Evolutionary conservation across 1,284 basidiomycete genomes (phyloP), one percentile per base, ranked within the genome.

Genomic region (Heterobasidion parviporum): DNA sequence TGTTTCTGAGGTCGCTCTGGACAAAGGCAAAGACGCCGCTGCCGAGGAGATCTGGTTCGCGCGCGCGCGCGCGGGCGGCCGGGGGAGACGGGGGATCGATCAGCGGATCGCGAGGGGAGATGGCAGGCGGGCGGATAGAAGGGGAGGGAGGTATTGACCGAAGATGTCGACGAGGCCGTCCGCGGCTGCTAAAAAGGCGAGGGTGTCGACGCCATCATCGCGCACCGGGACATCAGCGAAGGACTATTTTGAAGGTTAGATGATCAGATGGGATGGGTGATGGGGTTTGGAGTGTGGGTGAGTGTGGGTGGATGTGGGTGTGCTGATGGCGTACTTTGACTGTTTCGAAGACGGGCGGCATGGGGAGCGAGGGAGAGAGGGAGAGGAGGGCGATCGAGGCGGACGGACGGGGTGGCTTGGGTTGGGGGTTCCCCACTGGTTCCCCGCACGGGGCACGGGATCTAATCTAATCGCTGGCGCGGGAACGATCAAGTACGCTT

Each of bases 91-190:
- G 54, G 41, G 48, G 26, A n/a, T n/a, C n/a, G 48, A 44, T 8
- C 26, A 6, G 38, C 38, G 41, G n/a, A 43, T 38, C 44, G 32
- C 14, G n/a, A 48, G 48, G 50, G 45, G 46, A n/a, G n/a, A 54
- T 35, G 33, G 10, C 10, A 3, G 46, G 14, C 12, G 12, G 18
- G 38, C 34, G 36, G 44, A 41, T 36, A 33, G 49, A 36, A 36
- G 12, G 47, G 43, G 53, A 34, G 47, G 43, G 53, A 34, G 52
- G 9, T 65, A 82, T 59, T 63, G 26, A 93, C 94, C 89, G 68
- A 98, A 98, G 75, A 98, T 82, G 68, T 87, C 82, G 59, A 94
- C 83, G 51, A 98, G 79, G 35, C 91, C 93, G 71, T 97, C 92
- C 45, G 92, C 87, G 0, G 95, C 95, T 67, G 93, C 87, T 56